These are phyloP conservation scores for Artemisia argyi DNA, from an alignment of 129 eudicot genomes.

Conservation along the genomic window DNA sequence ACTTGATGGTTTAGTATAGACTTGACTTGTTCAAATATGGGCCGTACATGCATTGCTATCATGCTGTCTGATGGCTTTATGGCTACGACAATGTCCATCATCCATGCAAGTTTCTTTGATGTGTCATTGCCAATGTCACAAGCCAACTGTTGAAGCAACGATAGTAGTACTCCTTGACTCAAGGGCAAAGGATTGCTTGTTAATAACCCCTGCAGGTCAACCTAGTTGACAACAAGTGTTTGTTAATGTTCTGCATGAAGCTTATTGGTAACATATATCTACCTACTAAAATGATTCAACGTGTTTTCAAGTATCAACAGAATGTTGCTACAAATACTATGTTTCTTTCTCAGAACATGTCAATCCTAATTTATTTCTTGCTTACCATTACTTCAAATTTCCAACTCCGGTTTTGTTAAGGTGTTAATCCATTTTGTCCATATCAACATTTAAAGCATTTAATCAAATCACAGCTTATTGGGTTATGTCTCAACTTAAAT, in stretches of 20 bases:
- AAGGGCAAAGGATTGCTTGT: slow-evolving; percentile 63
- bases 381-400: too few species aligned
- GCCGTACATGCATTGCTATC: slow-evolving; percentile 77
- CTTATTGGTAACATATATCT: slow-evolving; percentile 21
- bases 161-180: slow-evolving; percentile 94
- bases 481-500: too few species aligned
- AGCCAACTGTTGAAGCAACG: slow-evolving; percentile 86
- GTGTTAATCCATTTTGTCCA: too few species aligned
- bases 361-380: neutral
- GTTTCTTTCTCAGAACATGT: too few species aligned
- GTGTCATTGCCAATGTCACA: slow-evolving; percentile 77
- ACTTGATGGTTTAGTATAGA: slow-evolving; percentile 77
- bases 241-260: neutral
- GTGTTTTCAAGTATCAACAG: too few species aligned
- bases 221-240: slow-evolving; percentile 42
- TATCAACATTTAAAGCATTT: too few species aligned
- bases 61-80: slow-evolving; percentile 75
- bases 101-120: slow-evolving; percentile 72
- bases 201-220: slow-evolving; percentile 69
- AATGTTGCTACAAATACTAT: too few species aligned
- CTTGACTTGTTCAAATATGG: slow-evolving; percentile 88
- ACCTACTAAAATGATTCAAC: slow-evolving; percentile 83
- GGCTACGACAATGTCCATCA: slow-evolving; percentile 79
- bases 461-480: too few species aligned
- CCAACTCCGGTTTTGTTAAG: too few species aligned